Conservation (phyloP, 208 protist species). For the Naegleria lovaniensis region DNA sequence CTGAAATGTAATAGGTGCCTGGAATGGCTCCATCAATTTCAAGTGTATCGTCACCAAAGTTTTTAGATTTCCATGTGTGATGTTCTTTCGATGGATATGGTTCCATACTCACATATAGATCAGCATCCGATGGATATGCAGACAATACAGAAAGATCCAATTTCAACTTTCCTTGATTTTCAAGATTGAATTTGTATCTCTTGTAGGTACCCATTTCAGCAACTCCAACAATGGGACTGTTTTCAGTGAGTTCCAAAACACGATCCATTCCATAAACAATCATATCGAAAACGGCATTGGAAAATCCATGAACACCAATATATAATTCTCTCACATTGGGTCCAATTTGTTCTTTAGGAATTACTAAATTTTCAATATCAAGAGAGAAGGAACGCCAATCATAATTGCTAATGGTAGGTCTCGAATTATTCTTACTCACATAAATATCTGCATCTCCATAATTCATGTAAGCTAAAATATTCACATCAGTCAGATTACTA, state of each 20-base stretch:
- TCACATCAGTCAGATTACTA: background rate
- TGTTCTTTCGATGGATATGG: background rate
- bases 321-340: background rate
- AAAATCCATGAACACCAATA: constrained; percentile 6
- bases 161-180: background rate
- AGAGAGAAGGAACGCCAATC: background rate
- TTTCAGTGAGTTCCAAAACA: background rate
- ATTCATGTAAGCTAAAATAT: background rate
- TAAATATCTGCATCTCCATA: constrained; percentile 19
- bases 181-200: background rate
- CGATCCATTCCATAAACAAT: background rate
- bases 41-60: background rate
- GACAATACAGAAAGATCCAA: background rate
- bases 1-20: background rate
- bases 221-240: background rate
- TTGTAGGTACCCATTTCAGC: background rate
- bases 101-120: background rate
- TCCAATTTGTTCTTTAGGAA: background rate
- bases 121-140: background rate
- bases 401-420: background rate
- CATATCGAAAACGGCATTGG: background rate
- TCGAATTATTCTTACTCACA: background rate
- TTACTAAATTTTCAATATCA: background rate
- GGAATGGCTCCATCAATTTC: background rate
- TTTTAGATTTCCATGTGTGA: background rate